Conservation (phyloP, 1,139 yeast species). For the Meyerozyma guilliermondii region DNA sequence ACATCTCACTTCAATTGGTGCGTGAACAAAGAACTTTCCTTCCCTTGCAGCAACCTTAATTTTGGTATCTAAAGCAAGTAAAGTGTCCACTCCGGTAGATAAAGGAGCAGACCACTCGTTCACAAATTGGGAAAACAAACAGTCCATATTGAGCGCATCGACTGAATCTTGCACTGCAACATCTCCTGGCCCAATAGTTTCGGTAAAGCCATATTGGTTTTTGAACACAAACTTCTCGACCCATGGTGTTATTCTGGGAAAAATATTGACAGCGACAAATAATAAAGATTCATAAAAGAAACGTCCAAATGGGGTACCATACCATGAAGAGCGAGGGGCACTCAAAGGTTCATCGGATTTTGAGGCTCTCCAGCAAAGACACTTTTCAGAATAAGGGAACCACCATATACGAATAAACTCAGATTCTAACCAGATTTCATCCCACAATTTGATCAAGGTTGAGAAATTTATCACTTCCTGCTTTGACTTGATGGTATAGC, state of each 20-base stretch:
- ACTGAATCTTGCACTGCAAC: constrained; percentile 75
- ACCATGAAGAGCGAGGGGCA: constrained; percentile 75
- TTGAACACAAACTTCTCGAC: constrained; percentile 81
- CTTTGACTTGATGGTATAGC: constrained; percentile 72
- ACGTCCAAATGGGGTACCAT: constrained; percentile 76
- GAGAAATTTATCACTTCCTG: constrained; percentile 81
- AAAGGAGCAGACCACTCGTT: constrained; percentile 96
- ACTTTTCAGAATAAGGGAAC: constrained; percentile 87
- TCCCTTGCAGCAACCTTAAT: constrained; percentile 56
- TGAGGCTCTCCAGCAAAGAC: constrained; percentile 87
- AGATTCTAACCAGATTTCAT: constrained; percentile 77
- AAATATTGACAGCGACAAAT: constrained; percentile 71
- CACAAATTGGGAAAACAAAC: constrained; percentile 89
- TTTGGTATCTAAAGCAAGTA: constrained; percentile 56
- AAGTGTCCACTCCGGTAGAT: constrained; percentile 65
- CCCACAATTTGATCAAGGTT: constrained; percentile 64
- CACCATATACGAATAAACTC: constrained; percentile 95
- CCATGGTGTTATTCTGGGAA: constrained; percentile 73
- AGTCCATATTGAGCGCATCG: constrained; percentile 92
- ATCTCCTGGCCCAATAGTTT: constrained; percentile 62
- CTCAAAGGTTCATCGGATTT: constrained; percentile 61
- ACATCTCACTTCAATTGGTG: constrained; percentile 93
- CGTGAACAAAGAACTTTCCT: constrained; percentile 78
- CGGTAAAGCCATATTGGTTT: constrained; percentile 77
- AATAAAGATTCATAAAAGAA: constrained; percentile 72